Base-by-base conservation (phyloP, 2,329 filamentous ascomycete genomes). In the Colletotrichum ledebouriae region DNA sequence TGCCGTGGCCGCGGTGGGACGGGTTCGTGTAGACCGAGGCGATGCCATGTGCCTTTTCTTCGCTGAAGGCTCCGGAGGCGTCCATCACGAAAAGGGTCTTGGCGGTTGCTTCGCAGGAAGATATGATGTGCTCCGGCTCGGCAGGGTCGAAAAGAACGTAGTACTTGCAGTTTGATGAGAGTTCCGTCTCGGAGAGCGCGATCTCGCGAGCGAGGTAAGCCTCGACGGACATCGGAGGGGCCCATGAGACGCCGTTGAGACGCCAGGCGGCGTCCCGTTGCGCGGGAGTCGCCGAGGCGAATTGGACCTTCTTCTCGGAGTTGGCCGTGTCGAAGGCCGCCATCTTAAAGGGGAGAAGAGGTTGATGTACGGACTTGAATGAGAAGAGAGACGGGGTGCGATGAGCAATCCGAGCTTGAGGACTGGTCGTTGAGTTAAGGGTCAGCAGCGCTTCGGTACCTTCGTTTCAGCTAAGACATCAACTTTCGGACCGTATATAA, bases 1-100 rank as follows among this genome's bases (percentile, higher is more conserved):
- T 77, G 29, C 80, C 79, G 6, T 73, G 65, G 37, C 72, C 71
- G 46, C 79, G 77, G 47, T 77, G 75, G 20, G 75, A 70, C 6
- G 76, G 73, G 50, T 76, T 76, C 6, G 80, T 82, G 70, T 77
- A 78, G 15, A 81, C 71, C 49, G 79, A 76, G 56, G 77, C 75
- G 50, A 82, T 74, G 57, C 74, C 70, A 64, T 76, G 77, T n/a
- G 74, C 76, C 15, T 71, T 72, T 50, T 71, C 74, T 10, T 74
- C 65, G 15, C 73, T 68, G 22, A 75, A 71, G 29, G 74, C 73
- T 63, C 57, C 56, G 69, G 70, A 47, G 22, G 55, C 73, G 4
- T 72, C 62, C 49, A 72, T 73, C 44, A 75, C 67, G 62, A 77
- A 71, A 13, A 76, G 72, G 29, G 72, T 74, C 63, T 69, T 69